Evolutionary conservation across 768 basidiomycete genomes (phyloP), one percentile per base, ranked within the genome.

Genomic region (Boletus vinaceobasis): DNA sequence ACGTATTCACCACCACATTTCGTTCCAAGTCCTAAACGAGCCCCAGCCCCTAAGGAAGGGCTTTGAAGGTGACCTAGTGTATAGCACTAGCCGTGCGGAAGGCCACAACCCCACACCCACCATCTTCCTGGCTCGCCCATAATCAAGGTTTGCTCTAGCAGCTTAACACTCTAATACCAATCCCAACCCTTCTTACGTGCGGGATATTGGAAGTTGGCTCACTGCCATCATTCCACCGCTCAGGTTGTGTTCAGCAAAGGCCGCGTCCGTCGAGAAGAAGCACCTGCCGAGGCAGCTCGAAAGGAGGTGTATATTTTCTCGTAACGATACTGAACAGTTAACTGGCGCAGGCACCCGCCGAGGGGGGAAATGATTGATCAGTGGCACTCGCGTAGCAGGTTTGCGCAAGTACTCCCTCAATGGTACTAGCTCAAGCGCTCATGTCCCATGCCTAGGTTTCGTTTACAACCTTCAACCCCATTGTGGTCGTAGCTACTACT

Each of bases 191-290:
- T 9, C 57, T 10, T 58, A 58, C 1, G n/a, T 42, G 47, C 35
- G 27, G 14, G 57, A 58, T 10, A 29, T 40, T n/a, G 14, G 44
- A 21, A 31, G 48, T 23, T 51, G 57, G 57, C 32, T 58, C 15
- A 4, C 5, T 15, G 15, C 11, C 17, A 19, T 42, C 7, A 23
- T 57, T 5, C 23, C 33, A 4, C 27, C 17, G 46, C 27, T 57
- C 5, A 3, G 35, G 31, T 42, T 55, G 1, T 48, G 44, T n/a
- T 15, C 48, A 8, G 13, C 11, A 15, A 48, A 33, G 17, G 14
- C 8, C 0, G 14, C 0, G 11, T 37, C 33, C 1, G 2, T 36
- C 5, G 14, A 42, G 7, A 31, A 57, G 23, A 17, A 19, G 35
- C 27, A n/a, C 23, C 21, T 58, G 19, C 8, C 7, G 23, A 58